These are phyloP conservation scores for Coemansia furcata DNA, from an alignment of 192 early-diverging fungal species.

Conservation along the genomic window DNA sequence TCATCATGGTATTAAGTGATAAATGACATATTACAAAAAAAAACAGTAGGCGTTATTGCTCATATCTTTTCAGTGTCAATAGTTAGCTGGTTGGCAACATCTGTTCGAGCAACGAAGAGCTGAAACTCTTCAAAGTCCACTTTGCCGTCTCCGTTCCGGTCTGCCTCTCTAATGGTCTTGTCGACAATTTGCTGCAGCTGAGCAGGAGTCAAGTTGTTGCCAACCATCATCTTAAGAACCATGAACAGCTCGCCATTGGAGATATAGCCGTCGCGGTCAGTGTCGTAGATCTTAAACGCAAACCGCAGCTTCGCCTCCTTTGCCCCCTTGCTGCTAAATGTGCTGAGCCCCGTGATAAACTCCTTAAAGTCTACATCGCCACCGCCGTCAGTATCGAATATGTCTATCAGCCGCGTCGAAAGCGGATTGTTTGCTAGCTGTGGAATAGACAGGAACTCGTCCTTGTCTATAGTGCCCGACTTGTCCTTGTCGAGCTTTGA, in stretches of 20 bases:
- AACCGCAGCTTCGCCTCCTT: slow-evolving; percentile 93
- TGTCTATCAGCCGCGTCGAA: slow-evolving; percentile 90
- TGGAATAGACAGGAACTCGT: slow-evolving; percentile 95
- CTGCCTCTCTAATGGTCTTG: slow-evolving; percentile 99
- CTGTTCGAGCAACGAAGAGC: slow-evolving; percentile 91
- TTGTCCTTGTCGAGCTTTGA: slow-evolving; percentile 97
- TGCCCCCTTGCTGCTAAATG: slow-evolving; percentile 92
- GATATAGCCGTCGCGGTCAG: slow-evolving; percentile 98
- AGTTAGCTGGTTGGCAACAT: slow-evolving; percentile 95
- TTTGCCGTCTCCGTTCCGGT: slow-evolving; percentile 91
- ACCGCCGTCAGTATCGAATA: slow-evolving; percentile 96
- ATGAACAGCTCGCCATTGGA: slow-evolving; percentile 99
- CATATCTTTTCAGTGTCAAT: slow-evolving; percentile 63
- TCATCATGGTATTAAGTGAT: slow-evolving; percentile 16
- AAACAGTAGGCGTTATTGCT: background rate
- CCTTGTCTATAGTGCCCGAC: slow-evolving; percentile 94
- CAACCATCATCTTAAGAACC: slow-evolving; percentile 99
- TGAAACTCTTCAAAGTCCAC: slow-evolving; percentile 97
- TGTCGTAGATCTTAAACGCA: slow-evolving; percentile 99
- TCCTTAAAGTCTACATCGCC: slow-evolving; percentile 99
- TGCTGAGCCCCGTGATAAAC: slow-evolving; percentile 93
- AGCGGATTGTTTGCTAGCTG: slow-evolving; percentile 98
- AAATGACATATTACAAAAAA: background rate
- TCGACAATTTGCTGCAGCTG: slow-evolving; percentile 99
- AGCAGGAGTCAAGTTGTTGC: slow-evolving; percentile 90